Percentiles rank a stretch among this genome's conserved stretches.
phyloP scores from a whole-genome alignment of 23 red algal species.

The Gracilaria caudata region DNA sequence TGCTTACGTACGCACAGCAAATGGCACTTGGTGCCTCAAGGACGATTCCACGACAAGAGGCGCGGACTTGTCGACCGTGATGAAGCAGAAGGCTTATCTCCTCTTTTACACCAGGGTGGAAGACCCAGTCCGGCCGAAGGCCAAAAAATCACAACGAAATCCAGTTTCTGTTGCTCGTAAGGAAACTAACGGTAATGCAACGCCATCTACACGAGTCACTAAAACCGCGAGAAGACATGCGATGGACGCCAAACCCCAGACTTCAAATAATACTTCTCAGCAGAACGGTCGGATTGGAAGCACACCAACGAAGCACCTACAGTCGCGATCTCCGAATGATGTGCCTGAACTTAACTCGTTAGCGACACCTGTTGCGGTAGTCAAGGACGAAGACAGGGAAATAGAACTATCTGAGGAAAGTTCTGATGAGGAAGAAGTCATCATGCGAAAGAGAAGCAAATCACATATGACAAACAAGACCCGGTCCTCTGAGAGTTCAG shows the following conservation, averaged over 20 bases:
- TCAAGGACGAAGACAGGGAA: neutral
- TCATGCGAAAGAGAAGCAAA: constrained; percentile 28
- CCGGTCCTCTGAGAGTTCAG: neutral
- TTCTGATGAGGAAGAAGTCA: constrained; percentile 18
- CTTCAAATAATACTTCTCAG: neutral
- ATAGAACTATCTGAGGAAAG: constrained; percentile 25
- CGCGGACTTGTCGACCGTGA: constrained; percentile 41
- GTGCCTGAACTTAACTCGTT: neutral
- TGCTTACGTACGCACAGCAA: constrained; percentile 48
- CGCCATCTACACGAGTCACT: neutral
- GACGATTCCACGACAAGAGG: constrained; percentile 68
- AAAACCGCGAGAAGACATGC: neutral
- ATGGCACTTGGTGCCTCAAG: constrained; percentile 82
- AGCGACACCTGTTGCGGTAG: neutral
- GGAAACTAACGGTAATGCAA: no score
- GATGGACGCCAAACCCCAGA: neutral
- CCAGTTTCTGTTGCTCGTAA: neutral
- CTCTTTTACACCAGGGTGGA: constrained; percentile 81
- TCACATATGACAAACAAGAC: constrained; percentile 15
- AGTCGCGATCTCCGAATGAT: neutral
- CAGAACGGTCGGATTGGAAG: neutral
- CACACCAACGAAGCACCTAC: neutral
- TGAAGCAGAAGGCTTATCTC: constrained; percentile 84
- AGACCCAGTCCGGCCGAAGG: neutral
- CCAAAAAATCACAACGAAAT: neutral